phyloP scores from a whole-genome alignment of 78 protist genomes.

The Anaeramoeba flamelloides region DNA sequence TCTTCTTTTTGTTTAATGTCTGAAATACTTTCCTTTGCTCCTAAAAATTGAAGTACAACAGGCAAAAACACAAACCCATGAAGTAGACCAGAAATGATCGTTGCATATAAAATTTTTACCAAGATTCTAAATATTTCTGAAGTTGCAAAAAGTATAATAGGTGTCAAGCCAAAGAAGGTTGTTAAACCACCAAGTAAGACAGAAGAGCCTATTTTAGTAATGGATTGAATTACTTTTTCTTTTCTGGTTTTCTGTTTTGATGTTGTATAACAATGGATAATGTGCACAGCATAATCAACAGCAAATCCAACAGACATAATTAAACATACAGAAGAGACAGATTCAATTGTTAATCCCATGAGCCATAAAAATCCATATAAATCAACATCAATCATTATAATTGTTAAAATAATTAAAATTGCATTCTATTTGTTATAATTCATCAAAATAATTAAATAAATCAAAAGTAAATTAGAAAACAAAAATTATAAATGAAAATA shows the following conservation, averaged over 20 bases:
- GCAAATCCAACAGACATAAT: background rate
- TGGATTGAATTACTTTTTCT: background rate
- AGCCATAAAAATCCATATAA: background rate
- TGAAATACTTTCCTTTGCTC: too few relatives aligned
- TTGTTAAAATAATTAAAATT: background rate
- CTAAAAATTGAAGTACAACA: background rate
- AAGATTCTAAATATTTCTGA: background rate
- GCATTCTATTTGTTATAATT: too few relatives aligned
- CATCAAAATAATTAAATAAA: too few relatives aligned
- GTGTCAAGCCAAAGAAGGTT: background rate
- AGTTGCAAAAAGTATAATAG: background rate
- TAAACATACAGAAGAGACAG: background rate
- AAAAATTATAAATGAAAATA: too few relatives aligned
- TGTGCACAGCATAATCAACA: background rate
- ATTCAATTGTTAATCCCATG: background rate
- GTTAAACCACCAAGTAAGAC: background rate
- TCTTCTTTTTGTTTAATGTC: too few relatives aligned
- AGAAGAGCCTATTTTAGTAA: background rate
- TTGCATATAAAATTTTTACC: background rate
- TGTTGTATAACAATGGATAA: background rate
- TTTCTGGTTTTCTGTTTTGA: background rate
- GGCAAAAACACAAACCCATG: background rate
- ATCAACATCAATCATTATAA: background rate
- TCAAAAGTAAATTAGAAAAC: too few relatives aligned
- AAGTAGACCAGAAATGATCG: background rate